Conservation (phyloP, 2,329 filamentous ascomycete species). For the Fusarium azukiicola region DNA sequence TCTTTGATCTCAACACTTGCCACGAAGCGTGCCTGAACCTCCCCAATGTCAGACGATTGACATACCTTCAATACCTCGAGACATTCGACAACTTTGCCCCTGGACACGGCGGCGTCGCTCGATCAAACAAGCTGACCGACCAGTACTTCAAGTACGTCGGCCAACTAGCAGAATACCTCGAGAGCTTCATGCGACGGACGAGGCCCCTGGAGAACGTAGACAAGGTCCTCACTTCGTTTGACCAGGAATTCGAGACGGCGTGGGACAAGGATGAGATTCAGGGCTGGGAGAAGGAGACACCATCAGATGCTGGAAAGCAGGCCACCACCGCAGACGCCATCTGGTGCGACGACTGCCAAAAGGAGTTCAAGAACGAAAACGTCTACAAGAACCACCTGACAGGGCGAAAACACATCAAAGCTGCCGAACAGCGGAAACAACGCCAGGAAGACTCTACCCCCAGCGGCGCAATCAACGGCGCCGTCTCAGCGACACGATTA, state of each 20-base stretch:
- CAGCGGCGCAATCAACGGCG: constrained; percentile 52
- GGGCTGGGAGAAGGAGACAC: constrained; percentile 85
- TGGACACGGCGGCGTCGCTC: constrained; percentile 87
- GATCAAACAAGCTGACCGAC: constrained; percentile 93
- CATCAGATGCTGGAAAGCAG: constrained; percentile 54
- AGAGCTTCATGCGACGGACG: constrained; percentile 92
- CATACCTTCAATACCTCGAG: constrained; percentile 96
- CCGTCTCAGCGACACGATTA: constrained; percentile 74
- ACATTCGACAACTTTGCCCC: constrained; percentile 92
- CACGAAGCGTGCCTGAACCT: constrained; percentile 97
- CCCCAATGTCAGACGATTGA: constrained; percentile 90
- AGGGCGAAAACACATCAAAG: constrained; percentile 96
- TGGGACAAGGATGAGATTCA: constrained; percentile 91
- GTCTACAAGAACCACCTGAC: constrained; percentile 94
- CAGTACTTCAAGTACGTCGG: constrained; percentile 95
- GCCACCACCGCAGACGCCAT: constrained; percentile 79
- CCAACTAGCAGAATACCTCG: constrained; percentile 89
- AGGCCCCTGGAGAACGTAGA: constrained; percentile 93
- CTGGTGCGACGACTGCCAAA: constrained; percentile 96
- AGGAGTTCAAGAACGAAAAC: constrained; percentile 97
- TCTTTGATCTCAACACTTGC: constrained; percentile 91
- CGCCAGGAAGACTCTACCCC: constrained; percentile 65
- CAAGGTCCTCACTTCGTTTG: constrained; percentile 87
- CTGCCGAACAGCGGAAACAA: constrained; percentile 83
- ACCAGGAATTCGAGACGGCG: constrained; percentile 89